phyloP scores from a whole-genome alignment of 2,329 filamentous ascomycete species.

The Coniochaeta pulveracea region DNA sequence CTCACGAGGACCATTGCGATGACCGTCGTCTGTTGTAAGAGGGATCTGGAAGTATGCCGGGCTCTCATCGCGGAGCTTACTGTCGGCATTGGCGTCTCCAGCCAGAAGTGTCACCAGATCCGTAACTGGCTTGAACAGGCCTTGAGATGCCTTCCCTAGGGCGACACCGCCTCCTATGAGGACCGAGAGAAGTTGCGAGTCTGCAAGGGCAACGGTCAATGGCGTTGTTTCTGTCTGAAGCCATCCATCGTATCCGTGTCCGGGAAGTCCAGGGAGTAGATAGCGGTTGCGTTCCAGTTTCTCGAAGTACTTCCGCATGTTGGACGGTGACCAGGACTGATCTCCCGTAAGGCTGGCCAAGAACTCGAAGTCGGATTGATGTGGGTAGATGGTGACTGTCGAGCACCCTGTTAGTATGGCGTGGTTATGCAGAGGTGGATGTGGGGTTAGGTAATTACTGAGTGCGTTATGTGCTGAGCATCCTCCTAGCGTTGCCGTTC shows the following conservation, averaged over 20 bases:
- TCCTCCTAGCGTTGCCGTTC: slow-evolving; percentile 24
- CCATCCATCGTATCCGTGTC: slow-evolving; percentile 2
- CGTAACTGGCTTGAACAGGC: slow-evolving; percentile 17
- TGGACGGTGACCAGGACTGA: slow-evolving; percentile 30
- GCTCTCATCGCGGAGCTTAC: slow-evolving; percentile 28
- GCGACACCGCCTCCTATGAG: slow-evolving; percentile 39
- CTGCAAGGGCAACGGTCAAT: not conserved
- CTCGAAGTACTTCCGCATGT: slow-evolving; percentile 46
- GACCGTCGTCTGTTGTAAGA: slow-evolving; percentile 35
- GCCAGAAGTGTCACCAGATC: slow-evolving; percentile 30
- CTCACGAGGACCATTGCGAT: slow-evolving; percentile 43
- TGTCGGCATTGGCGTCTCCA: slow-evolving; percentile 39
- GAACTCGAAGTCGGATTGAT: slow-evolving; percentile 27
- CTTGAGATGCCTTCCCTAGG: slow-evolving; percentile 34
- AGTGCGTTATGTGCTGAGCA: slow-evolving; percentile 22
- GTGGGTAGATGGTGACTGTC: slow-evolving; percentile 25
- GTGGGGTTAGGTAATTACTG: too few relatives aligned
- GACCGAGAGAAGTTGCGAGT: not conserved
- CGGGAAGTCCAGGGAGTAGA: slow-evolving; percentile 19
- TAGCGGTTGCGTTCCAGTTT: slow-evolving; percentile 43
- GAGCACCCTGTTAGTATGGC: too few relatives aligned
- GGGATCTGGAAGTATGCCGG: slow-evolving; percentile 47
- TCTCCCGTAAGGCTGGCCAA: slow-evolving; percentile 30
- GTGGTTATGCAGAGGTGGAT: too few relatives aligned
- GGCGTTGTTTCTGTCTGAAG: not conserved